phyloP scores from a whole-genome alignment of 257 asterid species.

The Solanum gandarillasii region DNA sequence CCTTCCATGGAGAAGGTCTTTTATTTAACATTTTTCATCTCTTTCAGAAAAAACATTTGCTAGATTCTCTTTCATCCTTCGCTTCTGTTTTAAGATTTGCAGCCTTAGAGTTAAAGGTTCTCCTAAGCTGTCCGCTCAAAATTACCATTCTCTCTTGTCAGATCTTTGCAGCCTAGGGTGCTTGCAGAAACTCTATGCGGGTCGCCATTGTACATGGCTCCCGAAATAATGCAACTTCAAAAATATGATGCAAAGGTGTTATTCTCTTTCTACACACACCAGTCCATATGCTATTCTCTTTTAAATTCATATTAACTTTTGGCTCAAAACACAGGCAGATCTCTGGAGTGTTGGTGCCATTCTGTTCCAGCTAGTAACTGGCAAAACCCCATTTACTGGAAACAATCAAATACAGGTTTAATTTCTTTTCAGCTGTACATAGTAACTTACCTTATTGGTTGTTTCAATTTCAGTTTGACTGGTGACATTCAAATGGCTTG shows the following conservation, averaged over 20 bases:
- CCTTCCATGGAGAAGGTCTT: background rate
- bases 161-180: constrained; percentile 63
- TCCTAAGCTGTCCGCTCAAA: background rate
- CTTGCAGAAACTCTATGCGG: constrained; percentile 92
- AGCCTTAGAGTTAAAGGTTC: background rate
- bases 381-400: constrained; percentile 86
- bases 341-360: constrained; percentile 96
- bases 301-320: constrained; percentile 15
- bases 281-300: background rate
- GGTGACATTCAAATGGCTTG: background rate
- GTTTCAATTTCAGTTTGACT: background rate
- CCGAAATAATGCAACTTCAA: constrained; percentile 80
- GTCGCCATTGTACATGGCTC: constrained; percentile 97
- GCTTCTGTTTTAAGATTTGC: background rate
- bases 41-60: background rate
- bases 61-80: background rate
- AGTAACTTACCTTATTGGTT: background rate
- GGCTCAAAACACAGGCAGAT: constrained; percentile 65
- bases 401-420: constrained; percentile 54
- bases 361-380: constrained; percentile 76
- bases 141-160: constrained; percentile 17
- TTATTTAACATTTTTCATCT: background rate
- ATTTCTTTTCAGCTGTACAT: background rate
- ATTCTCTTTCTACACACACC: constrained; percentile 1
- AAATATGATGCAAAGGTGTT: constrained; percentile 90